Evolutionary conservation across 768 basidiomycete species (phyloP), one percentile per base, ranked within the genome.

Genomic region (Boletus vinaceobasis): DNA sequence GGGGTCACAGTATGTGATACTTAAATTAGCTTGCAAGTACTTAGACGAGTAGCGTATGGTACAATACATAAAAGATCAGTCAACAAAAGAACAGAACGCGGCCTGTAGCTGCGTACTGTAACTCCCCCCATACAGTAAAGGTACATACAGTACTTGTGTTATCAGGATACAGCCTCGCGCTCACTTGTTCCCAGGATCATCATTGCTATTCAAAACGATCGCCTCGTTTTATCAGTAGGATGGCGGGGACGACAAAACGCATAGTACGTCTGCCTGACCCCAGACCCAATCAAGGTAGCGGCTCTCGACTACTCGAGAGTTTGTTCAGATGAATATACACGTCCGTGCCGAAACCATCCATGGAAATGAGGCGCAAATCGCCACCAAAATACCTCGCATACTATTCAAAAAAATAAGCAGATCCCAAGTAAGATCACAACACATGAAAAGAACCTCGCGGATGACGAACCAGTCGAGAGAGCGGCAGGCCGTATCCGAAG

Each of bases 361-460:
- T 98, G 35, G 93, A 89, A 55, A 98, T 98, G 52, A 98, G 71
- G 29, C 90, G 79, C 23, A 98, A 74, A 68, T 98, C 94, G 0
- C 92, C 90, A 0, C 92, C 95, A 64, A 97, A 96, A 69, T 97
- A 98, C 43, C 95, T 77, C 0, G 94, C 93, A 63, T 98, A 98
- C 83, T 92, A 62, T 32, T 5, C 21, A 48, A 7, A 40, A n/a
- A 26, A 38, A 33, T 2, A 23, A 13, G 13, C 13, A 27, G 36
- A 19, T 29, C 26, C n/a, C 5, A 10, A 13, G 9, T 58, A 21
- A 57, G 44, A 48, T 36, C 9, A 4, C 6, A 37, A 32, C 26
- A 37, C 11, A 33, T 19, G 4, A 46, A 21, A 14, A 7, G 9
- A 50, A 11, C 21, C 4, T 23, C 4, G 7, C 11, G 15, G 19